A percentile compares a stretch with the other conserved stretches of the same genome.
These are phyloP conservation scores for Fusarium praegraminearum DNA, from an alignment of 2,329 filamentous ascomycete species.

Conservation along the genomic window DNA sequence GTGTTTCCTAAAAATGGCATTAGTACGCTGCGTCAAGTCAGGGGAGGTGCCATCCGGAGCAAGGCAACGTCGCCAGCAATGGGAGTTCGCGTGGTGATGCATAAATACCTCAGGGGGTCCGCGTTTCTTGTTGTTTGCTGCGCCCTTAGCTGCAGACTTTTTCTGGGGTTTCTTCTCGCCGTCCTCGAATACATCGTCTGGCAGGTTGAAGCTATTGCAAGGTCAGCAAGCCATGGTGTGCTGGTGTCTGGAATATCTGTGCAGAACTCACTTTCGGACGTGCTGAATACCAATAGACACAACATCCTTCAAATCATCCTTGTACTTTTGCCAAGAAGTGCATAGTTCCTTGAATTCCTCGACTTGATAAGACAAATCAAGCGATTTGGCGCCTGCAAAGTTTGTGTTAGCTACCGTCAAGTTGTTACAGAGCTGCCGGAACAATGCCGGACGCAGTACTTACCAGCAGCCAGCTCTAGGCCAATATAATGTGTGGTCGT, in stretches of 20 bases:
- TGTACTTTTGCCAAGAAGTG: slow-evolving; percentile 79
- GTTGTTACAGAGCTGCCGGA: neutral
- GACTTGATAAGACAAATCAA: slow-evolving; percentile 85
- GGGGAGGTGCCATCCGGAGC: slow-evolving; percentile 10
- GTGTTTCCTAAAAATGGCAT: slow-evolving; percentile 51
- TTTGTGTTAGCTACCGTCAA: slow-evolving; percentile 46
- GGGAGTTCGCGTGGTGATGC: slow-evolving; percentile 33
- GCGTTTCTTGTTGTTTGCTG: slow-evolving; percentile 61
- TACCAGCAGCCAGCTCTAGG: slow-evolving; percentile 81
- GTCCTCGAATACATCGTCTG: slow-evolving; percentile 86
- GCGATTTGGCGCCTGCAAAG: slow-evolving; percentile 71
- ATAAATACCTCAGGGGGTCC: slow-evolving; percentile 60
- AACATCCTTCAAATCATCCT: slow-evolving; percentile 72
- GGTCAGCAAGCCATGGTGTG: slow-evolving; percentile 24
- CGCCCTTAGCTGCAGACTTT: slow-evolving; percentile 60
- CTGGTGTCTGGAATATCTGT: neutral
- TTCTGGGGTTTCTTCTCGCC: slow-evolving; percentile 80
- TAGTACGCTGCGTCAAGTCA: slow-evolving; percentile 41
- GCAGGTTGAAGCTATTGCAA: slow-evolving; percentile 79
- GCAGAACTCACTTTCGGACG: slow-evolving; percentile 79
- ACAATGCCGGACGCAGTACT: slow-evolving; percentile 48
- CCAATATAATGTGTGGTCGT: slow-evolving; percentile 97
- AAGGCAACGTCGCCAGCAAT: slow-evolving; percentile 27
- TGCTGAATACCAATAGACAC: slow-evolving; percentile 82
- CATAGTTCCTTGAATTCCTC: slow-evolving; percentile 89